phyloP scores from a whole-genome alignment of 2,329 filamentous ascomycete genomes.

The Alternaria hordeiaustralica region DNA sequence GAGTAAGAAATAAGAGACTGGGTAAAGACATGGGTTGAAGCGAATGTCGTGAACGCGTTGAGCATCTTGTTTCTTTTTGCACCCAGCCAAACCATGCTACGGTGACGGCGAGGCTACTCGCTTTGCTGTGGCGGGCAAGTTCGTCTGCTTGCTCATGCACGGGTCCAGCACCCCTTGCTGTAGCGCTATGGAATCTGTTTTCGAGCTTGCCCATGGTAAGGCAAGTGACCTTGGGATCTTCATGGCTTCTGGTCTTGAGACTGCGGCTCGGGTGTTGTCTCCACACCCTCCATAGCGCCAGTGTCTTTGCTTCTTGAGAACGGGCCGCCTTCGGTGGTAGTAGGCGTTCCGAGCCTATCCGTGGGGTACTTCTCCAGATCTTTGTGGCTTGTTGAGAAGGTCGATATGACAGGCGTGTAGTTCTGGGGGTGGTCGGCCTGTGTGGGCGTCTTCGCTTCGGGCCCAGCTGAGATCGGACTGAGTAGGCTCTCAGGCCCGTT shows the following conservation, averaged over 20 bases:
- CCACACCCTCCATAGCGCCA: slow-evolving; percentile 37
- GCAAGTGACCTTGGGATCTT: neutral
- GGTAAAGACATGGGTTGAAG: neutral
- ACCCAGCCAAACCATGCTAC: neutral
- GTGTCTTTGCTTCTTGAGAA: slow-evolving; percentile 28
- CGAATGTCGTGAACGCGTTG: neutral
- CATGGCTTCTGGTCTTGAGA: slow-evolving; percentile 20
- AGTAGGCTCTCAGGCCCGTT: slow-evolving; percentile 38
- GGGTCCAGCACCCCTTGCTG: neutral
- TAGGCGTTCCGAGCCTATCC: slow-evolving; percentile 49
- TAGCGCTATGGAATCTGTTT: neutral
- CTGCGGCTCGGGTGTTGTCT: slow-evolving; percentile 23
- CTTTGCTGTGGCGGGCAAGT: neutral
- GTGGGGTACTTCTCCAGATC: slow-evolving; percentile 57
- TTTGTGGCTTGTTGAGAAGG: slow-evolving; percentile 59
- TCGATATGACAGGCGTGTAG: slow-evolving; percentile 57
- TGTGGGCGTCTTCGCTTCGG: slow-evolving; percentile 51
- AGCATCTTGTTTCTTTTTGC: slow-evolving; percentile 1
- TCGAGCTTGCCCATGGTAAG: neutral
- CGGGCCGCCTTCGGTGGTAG: slow-evolving; percentile 31
- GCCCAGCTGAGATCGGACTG: slow-evolving; percentile 40
- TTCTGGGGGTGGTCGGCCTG: slow-evolving; percentile 43
- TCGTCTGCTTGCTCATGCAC: neutral
- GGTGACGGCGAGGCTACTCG: neutral
- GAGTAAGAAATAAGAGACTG: neutral